Conservation (phyloP, 345 rosid species). For the Limnanthes douglasii region DNA sequence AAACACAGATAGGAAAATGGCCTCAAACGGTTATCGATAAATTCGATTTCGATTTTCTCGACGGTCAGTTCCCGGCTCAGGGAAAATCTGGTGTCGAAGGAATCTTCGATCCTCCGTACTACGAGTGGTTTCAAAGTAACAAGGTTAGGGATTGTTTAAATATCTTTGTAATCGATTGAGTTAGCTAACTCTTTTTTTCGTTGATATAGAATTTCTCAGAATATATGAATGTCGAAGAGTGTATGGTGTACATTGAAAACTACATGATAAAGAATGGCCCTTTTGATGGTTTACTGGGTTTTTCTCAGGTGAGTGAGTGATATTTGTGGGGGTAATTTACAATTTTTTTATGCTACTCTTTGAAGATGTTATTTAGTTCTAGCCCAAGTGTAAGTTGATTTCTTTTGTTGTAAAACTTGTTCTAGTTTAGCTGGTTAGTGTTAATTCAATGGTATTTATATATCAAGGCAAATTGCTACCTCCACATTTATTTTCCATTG, state of each 20-base stretch:
- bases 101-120: too few species aligned
- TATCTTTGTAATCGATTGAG: too few species aligned
- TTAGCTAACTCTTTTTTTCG: too few species aligned
- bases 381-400: too few species aligned
- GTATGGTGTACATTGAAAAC: conserved; percentile 21
- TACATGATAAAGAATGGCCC: conserved; percentile 31
- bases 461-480: too few species aligned
- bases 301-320: conserved; percentile 20
- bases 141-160: too few species aligned
- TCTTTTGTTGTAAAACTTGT: background rate
- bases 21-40: conserved; percentile 5
- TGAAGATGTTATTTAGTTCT: too few species aligned
- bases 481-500: too few species aligned
- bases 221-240: conserved; percentile 25
- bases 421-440: too few species aligned
- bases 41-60: conserved; percentile 11
- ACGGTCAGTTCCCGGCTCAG: conserved; percentile 8
- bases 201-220: conserved; percentile 18
- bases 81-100: conserved; percentile 19
- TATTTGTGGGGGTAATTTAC: background rate
- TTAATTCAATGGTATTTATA: too few species aligned
- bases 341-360: too few species aligned
- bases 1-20: conserved; percentile 6
- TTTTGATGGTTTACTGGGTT: conserved; percentile 34
- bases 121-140: conserved; percentile 13